phyloP scores from a whole-genome alignment of 2,329 filamentous ascomycete genomes.

The Cytospora schulzeri region DNA sequence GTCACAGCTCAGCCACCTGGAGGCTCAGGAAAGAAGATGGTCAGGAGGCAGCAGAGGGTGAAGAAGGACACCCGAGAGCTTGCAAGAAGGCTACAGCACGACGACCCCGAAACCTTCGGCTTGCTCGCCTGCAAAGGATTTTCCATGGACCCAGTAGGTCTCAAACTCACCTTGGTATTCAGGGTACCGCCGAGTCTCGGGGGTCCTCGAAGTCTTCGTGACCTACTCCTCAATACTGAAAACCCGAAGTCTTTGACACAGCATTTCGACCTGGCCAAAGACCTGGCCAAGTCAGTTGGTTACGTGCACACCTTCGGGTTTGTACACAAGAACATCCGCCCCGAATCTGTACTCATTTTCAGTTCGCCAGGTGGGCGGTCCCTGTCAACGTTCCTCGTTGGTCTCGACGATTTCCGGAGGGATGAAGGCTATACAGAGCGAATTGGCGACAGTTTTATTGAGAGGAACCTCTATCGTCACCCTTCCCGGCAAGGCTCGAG shows the following conservation, averaged over 20 bases:
- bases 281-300: conserved; percentile 3
- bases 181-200: background rate
- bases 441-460: background rate
- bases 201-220: background rate
- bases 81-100: conserved; percentile 7
- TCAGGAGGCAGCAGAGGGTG: background rate
- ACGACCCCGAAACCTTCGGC: background rate
- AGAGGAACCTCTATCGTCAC: conserved; percentile 1
- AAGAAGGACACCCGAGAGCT: conserved; percentile 5
- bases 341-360: conserved; percentile 8
- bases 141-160: background rate
- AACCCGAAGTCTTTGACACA: background rate
- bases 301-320: conserved; percentile 11
- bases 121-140: conserved; percentile 16
- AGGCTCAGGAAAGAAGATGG: background rate
- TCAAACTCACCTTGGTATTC: background rate
- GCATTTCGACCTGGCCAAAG: background rate
- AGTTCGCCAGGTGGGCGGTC: background rate
- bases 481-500: background rate
- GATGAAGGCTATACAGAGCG: background rate
- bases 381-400: background rate
- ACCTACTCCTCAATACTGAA: conserved; percentile 1
- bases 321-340: conserved; percentile 10
- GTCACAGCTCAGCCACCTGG: background rate
- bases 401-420: background rate